Evolutionary conservation across 352 stramenopile species (phyloP), one percentile per base, ranked within the genome.

Genomic region (Pythium volutum): DNA sequence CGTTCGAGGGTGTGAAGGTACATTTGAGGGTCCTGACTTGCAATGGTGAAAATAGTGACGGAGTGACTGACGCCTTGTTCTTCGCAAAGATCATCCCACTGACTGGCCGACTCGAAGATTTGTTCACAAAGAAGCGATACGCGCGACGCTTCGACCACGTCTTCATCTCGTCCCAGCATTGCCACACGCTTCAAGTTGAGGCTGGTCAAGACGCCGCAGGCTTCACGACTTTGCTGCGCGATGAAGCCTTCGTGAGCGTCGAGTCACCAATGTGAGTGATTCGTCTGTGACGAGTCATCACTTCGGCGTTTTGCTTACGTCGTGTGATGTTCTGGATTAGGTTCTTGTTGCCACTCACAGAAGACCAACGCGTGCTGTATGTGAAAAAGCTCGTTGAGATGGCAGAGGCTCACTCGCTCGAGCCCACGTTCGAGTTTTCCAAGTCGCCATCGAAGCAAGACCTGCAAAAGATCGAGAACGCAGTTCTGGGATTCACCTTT

Each of bases 61-160:
- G 36, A 43, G 12, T 53, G 46, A 53, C 27, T 15, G n/a, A 53
- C 5, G 25, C 46, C 3, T 53, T n/a, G 25, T 4, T n/a, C 3
- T 23, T 47, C 16, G 23, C 20, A 20, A 7, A 91, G 82, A 72
- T 94, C 50, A 81, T 91, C 25, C 78, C 79, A 4, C 53, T 94
- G 20, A 81, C 73, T 4, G 82, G 81, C 5, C 73, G 73, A 26
- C 39, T 91, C 7, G 73, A 89, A 10, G 74, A 86, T 42, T 47
- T 92, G 22, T 85, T 80, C 49, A 56, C 49, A 4, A 89, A 87
- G 59, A 85, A 87, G 49, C 74, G 80, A 20, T 94, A 94, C 55
- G 34, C 64, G 3, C 62, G 66, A 5, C 53, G 73, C 16, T 94
- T 94, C 48, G 73, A 91, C 56, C 70, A 87, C 43, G 79, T 76